A percentile compares a stretch with the other conserved stretches of the same genome.
Evolutionary conservation across 192 early-diverging fungal species (phyloP).

Genomic region (Linnemannia exigua): DNA sequence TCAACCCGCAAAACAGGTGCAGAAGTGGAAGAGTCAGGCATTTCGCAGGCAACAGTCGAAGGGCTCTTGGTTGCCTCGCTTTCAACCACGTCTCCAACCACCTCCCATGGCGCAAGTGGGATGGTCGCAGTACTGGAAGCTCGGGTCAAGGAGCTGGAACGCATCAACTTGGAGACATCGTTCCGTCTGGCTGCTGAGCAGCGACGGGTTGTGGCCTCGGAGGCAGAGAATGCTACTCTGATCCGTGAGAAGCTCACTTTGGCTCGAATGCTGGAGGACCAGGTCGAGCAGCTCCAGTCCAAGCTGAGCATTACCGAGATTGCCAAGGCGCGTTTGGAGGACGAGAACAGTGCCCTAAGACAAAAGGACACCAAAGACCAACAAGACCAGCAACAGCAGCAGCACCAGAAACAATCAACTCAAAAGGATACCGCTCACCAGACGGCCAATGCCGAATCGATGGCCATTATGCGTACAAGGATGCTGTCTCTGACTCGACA

Average conservation of each 20-base stretch:
- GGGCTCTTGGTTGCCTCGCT: conserved; percentile 5
- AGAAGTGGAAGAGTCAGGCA: neutral
- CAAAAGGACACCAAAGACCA: conserved; percentile 7
- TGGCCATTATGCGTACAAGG: conserved; percentile 28
- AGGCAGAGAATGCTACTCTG: conserved; percentile 23
- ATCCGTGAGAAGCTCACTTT: conserved; percentile 26
- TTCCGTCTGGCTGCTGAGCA: conserved; percentile 31
- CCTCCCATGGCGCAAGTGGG: neutral
- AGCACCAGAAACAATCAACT: neutral
- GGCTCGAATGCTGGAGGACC: conserved; percentile 23
- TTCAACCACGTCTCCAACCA: neutral
- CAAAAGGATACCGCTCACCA: neutral
- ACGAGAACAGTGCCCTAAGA: conserved; percentile 19
- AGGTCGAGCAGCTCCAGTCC: conserved; percentile 25
- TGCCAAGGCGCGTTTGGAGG: conserved; percentile 23
- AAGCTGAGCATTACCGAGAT: conserved; percentile 28
- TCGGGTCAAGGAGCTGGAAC: conserved; percentile 26
- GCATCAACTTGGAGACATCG: conserved; percentile 13
- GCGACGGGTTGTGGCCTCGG: conserved; percentile 14
- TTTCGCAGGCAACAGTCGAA: conserved; percentile 6
- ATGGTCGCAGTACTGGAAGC: conserved; percentile 12
- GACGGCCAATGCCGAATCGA: conserved; percentile 14
- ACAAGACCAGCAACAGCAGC: neutral
- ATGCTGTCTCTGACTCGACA: conserved; percentile 27
- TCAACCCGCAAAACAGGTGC: neutral